Percentiles rank a stretch among this genome's conserved stretches.
phyloP scores from a whole-genome alignment of 2,329 filamentous ascomycete genomes.

The Graphilbum sp. region DNA sequence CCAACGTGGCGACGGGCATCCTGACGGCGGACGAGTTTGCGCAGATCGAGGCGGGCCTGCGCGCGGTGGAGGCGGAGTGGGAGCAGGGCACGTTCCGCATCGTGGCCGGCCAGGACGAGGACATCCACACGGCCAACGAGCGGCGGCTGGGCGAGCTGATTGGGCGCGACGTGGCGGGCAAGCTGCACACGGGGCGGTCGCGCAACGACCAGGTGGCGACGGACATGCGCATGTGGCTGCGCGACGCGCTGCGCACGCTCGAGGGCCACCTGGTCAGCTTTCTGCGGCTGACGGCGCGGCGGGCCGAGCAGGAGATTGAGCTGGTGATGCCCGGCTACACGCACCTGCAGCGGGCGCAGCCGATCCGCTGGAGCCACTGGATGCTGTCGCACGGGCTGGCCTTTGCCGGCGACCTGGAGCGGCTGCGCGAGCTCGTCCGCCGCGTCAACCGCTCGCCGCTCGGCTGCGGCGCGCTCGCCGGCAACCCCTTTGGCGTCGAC shows the following conservation, averaged over 20 bases:
- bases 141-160: constrained; percentile 68
- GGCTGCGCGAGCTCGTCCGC: constrained; percentile 54
- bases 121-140: constrained; percentile 56
- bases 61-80: constrained; percentile 38
- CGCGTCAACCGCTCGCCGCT: constrained; percentile 60
- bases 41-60: constrained; percentile 57
- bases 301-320: constrained; percentile 61
- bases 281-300: constrained; percentile 48
- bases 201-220: constrained; percentile 83
- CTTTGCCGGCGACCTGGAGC: constrained; percentile 60
- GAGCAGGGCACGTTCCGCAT: constrained; percentile 31
- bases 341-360: constrained; percentile 67
- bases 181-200: constrained; percentile 76
- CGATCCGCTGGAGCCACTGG: constrained; percentile 71
- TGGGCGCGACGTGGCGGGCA: constrained; percentile 69
- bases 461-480: constrained; percentile 61
- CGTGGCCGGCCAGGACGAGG: constrained; percentile 35
- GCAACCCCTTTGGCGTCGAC: constrained; percentile 71
- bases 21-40: constrained; percentile 56
- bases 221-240: constrained; percentile 81
- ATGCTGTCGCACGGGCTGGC: constrained; percentile 57
- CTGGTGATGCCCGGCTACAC: constrained; percentile 79
- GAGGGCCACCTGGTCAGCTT: constrained; percentile 53
- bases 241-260: constrained; percentile 55
- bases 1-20: constrained; percentile 61